Conservation (phyloP, 139 green algal genomes). For the Ulvella scutata region DNA sequence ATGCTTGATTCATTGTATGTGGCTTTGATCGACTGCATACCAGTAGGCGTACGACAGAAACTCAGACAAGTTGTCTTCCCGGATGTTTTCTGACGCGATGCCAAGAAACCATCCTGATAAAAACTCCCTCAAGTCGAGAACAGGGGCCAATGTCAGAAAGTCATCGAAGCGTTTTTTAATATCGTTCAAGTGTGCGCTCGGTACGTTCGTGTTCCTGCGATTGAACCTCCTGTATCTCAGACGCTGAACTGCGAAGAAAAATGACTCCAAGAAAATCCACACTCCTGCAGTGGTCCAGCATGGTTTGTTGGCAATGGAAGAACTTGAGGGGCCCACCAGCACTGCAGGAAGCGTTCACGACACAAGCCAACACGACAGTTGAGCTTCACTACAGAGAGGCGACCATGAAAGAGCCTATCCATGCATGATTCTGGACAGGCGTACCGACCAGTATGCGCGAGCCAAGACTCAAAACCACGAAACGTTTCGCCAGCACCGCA, state of each 20-base stretch:
- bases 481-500: too few species aligned
- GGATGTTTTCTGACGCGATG: slow-evolving; percentile 7
- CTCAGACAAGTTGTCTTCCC: slow-evolving; percentile 10
- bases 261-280: background rate
- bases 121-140: slow-evolving; percentile 10
- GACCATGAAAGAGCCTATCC: too few species aligned
- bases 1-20: too few species aligned
- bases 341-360: too few species aligned
- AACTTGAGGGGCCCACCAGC: too few species aligned
- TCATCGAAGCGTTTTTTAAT: background rate
- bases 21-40: too few species aligned
- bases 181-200: background rate
- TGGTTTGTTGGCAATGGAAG: too few species aligned
- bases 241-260: background rate
- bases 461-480: too few species aligned
- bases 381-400: too few species aligned
- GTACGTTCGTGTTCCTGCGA: background rate
- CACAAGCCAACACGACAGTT: too few species aligned
- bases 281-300: background rate
- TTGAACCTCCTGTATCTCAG: background rate
- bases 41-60: slow-evolving; percentile 18
- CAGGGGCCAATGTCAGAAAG: background rate
- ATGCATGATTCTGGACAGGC: too few species aligned
- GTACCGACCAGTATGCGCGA: too few species aligned
- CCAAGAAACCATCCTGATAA: slow-evolving; percentile 14